phyloP scores from a whole-genome alignment of 2,329 filamentous ascomycete genomes.

The Coccinonectria pachysandricola region DNA sequence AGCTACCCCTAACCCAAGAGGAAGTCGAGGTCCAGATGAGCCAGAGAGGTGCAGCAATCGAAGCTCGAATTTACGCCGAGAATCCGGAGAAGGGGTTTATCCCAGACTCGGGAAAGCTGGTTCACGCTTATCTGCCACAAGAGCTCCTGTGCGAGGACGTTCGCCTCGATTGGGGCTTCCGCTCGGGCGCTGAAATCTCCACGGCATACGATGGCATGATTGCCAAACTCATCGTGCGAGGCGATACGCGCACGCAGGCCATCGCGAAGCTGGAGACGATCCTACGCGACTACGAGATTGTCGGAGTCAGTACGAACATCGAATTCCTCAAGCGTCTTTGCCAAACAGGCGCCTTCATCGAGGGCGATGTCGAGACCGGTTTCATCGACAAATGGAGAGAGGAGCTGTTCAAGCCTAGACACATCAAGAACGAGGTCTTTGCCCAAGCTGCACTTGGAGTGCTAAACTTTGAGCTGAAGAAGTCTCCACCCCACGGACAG shows the following conservation, averaged over 20 bases:
- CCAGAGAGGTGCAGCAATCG: conserved; percentile 75
- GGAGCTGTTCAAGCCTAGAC: conserved; percentile 60
- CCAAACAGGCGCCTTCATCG: conserved; percentile 68
- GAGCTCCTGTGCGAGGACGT: conserved; percentile 53
- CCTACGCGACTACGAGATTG: conserved; percentile 82
- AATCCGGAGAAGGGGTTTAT: conserved; percentile 88
- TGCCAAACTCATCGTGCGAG: conserved; percentile 89
- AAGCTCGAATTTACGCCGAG: conserved; percentile 94
- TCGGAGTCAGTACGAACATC: conserved; percentile 88
- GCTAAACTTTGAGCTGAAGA: conserved; percentile 39
- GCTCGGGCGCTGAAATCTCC: conserved; percentile 82
- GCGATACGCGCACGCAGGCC: conserved; percentile 65
- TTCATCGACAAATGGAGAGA: conserved; percentile 85
- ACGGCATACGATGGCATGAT: conserved; percentile 99
- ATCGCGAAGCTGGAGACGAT: conserved; percentile 74
- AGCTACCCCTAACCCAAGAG: conserved; percentile 43
- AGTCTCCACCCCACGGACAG: conserved; percentile 33
- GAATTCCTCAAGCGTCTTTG: conserved; percentile 91
- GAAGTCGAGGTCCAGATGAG: conserved; percentile 67
- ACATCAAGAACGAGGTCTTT: conserved; percentile 61
- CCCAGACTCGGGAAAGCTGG: conserved; percentile 79
- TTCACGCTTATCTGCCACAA: conserved; percentile 68
- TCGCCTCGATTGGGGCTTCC: conserved; percentile 87
- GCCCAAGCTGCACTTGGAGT: conserved; percentile 79
- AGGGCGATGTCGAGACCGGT: conserved; percentile 85